Base-by-base conservation (phyloP, 2,329 filamentous ascomycete species). In the Massarina eburnea region DNA sequence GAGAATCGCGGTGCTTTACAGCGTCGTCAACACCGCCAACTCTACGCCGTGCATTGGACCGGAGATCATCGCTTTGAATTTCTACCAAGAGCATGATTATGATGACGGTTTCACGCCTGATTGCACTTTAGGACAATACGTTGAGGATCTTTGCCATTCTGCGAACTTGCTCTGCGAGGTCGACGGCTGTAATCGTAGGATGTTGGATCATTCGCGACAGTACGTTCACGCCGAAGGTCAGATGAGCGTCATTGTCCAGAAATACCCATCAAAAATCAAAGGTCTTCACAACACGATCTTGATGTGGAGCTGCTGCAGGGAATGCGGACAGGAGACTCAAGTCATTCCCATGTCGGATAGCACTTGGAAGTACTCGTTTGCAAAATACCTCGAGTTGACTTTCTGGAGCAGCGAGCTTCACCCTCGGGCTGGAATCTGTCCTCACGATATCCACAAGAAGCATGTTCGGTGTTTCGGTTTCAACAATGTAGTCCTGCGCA, bases 291-390 rank as follows among this genome's bases (percentile, higher is more conserved):
- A 89, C 53, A 88, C 85, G 2, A 95, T 99, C 45, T 81, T 91
- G 46, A 96, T 99, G 90, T 99, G 95, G 95, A 97, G 90, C 55
- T 90, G 87, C 58, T 99, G 94, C 75, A 94, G 95, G 60, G 79
- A 89, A 22, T 99, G 95, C 69, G 86, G 89, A 41, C 89, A 89
- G 55, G 91, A 97, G 66, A 95, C 92, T 0, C 88, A 90, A 30
- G 85, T 91, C 38, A 88, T 89, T 55, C 85, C 86, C 24, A 96
- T 99, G 90, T 96, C 92, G 1, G 85, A 91, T 45, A 91, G 84
- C 59, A 95, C 91, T 0, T 99, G 91, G 88, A 96, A 95, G 67
- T 99, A 99, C 68, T 99, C 94, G 0, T 95, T 99, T 62, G 94
- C 90, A 9, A 99, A 99, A 70, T 99, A 97, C 62, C 78, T 99